A percentile compares a stretch with the other conserved stretches of the same genome.
Evolutionary conservation across 371 early-diverging fungal genomes (phyloP).

Genomic region (Actinomucor elegans): DNA sequence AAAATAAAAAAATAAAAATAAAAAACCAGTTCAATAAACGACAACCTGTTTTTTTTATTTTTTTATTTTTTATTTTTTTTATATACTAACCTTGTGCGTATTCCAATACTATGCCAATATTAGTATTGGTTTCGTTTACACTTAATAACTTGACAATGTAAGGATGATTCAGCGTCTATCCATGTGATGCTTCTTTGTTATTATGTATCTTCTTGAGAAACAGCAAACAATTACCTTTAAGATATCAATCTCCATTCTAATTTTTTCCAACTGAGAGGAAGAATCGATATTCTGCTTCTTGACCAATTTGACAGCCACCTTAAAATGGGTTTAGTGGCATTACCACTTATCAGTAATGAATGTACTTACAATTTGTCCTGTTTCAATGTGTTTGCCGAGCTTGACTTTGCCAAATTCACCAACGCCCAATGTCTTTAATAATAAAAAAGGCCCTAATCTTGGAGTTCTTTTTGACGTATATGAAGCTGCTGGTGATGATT

Average conservation of each 20-base stretch:
- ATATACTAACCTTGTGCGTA: constrained; percentile 72
- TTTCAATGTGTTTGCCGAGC: constrained; percentile 87
- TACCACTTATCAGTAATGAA: not conserved
- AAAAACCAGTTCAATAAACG: not conserved
- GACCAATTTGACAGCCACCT: constrained; percentile 84
- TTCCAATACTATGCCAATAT: constrained; percentile 94
- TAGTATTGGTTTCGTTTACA: constrained; percentile 92
- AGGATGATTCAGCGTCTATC: constrained; percentile 80
- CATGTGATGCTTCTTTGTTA: constrained; percentile 5
- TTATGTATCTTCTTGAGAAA: not conserved
- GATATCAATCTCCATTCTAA: constrained; percentile 79
- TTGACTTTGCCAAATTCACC: constrained; percentile 99
- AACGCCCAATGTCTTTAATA: constrained; percentile 95
- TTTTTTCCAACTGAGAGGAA: constrained; percentile 70
- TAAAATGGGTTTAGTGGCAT: not conserved
- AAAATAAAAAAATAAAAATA: too few relatives aligned
- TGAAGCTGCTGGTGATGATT: constrained; percentile 35
- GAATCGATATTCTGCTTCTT: constrained; percentile 77
- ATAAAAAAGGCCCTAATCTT: constrained; percentile 89
- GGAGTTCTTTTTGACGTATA: constrained; percentile 23
- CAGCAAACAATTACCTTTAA: constrained; percentile 59
- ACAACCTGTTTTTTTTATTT: not conserved
- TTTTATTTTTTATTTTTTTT: not conserved
- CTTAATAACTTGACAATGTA: constrained; percentile 93
- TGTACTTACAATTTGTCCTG: constrained; percentile 82